Conservation (phyloP, 768 basidiomycete genomes). For the Mycena chlorophos region DNA sequence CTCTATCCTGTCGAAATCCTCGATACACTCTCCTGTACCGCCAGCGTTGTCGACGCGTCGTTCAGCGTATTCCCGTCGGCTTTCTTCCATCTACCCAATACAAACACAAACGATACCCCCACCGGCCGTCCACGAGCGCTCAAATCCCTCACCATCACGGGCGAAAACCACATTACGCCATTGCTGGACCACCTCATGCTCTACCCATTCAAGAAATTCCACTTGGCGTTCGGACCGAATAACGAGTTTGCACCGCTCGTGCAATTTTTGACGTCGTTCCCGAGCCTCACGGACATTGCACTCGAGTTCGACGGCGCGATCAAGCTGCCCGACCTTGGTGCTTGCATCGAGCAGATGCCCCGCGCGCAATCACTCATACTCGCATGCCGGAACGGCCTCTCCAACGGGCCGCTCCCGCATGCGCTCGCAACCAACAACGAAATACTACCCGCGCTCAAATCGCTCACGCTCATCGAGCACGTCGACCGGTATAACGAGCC, state of each 20-base stretch:
- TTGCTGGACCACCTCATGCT: slow-evolving; percentile 9
- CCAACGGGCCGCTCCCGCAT: slow-evolving; percentile 8
- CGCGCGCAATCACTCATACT: slow-evolving; percentile 1
- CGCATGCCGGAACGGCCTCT: slow-evolving; percentile 9
- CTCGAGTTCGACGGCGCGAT: slow-evolving; percentile 7
- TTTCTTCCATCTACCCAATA: slow-evolving; percentile 3
- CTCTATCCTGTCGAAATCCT: slow-evolving; percentile 13
- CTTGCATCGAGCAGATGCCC: slow-evolving; percentile 3
- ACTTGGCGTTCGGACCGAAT: background rate
- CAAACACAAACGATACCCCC: background rate
- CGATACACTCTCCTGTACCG: background rate
- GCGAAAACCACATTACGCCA: slow-evolving; percentile 6
- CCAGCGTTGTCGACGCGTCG: slow-evolving; percentile 2
- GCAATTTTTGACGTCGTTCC: slow-evolving; percentile 2
- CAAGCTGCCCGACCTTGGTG: background rate
- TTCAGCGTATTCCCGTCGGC: slow-evolving; percentile 8
- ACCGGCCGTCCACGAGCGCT: background rate
- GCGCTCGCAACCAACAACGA: slow-evolving; percentile 3
- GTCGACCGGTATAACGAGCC: slow-evolving; percentile 21
- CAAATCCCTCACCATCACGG: slow-evolving; percentile 6
- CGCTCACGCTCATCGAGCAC: slow-evolving; percentile 10
- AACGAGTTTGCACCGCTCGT: slow-evolving; percentile 9
- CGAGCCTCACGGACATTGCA: slow-evolving; percentile 1
- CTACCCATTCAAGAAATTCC: slow-evolving; percentile 5
- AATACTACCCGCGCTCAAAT: slow-evolving; percentile 5